Conservation (phyloP, 306 rosid species). For the Parietaria judaica region DNA sequence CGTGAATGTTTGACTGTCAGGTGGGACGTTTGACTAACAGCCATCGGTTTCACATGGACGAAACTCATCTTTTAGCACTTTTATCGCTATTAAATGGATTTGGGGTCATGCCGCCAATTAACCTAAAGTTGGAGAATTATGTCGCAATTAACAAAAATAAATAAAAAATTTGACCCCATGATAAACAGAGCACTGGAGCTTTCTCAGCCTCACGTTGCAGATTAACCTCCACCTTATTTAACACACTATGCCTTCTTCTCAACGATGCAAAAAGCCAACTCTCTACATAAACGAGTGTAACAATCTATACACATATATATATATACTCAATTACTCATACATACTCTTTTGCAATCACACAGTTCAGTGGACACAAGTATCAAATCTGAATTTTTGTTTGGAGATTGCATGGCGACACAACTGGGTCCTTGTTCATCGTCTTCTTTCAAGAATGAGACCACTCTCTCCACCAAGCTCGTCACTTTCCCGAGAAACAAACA, state of each 20-base stretch:
- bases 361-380: neutral
- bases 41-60: too few species aligned
- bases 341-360: neutral
- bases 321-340: neutral
- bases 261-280: neutral
- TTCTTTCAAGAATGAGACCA: slow-evolving; percentile 35
- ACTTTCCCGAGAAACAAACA: slow-evolving; percentile 23
- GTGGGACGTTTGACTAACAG: too few species aligned
- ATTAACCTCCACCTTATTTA: neutral
- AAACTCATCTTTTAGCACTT: too few species aligned
- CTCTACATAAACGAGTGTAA: neutral
- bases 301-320: neutral
- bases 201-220: slow-evolving; percentile 12
- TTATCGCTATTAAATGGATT: too few species aligned
- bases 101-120: too few species aligned
- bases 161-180: too few species aligned
- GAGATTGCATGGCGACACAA: slow-evolving; percentile 49
- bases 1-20: too few species aligned
- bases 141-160: too few species aligned
- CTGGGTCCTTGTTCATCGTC: slow-evolving; percentile 26
- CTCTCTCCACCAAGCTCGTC: slow-evolving; percentile 22
- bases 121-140: too few species aligned
- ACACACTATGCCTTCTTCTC: slow-evolving; percentile 7
- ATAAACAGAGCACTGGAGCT: neutral
- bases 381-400: slow-evolving; percentile 13